Conservation (phyloP, 176 grass and related monocot genomes). For the Eleusine coracana region DNA sequence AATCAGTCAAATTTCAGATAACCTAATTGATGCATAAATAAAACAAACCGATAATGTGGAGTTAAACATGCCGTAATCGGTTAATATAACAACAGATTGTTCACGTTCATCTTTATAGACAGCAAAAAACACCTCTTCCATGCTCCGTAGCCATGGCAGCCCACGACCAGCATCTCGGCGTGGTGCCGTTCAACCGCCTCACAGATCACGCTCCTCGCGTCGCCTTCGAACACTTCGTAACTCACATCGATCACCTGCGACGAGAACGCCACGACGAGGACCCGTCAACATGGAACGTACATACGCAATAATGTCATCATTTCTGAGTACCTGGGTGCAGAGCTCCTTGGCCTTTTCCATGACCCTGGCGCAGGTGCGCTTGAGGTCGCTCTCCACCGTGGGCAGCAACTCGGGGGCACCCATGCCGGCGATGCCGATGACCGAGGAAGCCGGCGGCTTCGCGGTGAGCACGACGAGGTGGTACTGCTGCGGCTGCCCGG, state of each 20-base stretch:
- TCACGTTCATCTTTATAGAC: not conserved
- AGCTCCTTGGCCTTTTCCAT: constrained; percentile 73
- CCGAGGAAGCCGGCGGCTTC: constrained; percentile 57
- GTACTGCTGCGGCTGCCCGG: constrained; percentile 30
- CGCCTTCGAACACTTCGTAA: constrained; percentile 67
- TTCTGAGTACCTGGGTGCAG: constrained; percentile 40
- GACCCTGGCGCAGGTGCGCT: constrained; percentile 40
- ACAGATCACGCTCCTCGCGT: constrained; percentile 71
- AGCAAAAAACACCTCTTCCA: constrained; percentile 55
- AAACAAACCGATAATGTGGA: too few relatives aligned
- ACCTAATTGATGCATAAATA: too few relatives aligned
- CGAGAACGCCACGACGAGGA: too few relatives aligned
- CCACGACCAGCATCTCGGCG: constrained; percentile 71
- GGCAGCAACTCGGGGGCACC: constrained; percentile 60
- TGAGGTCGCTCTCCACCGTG: constrained; percentile 63
- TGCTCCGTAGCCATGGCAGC: constrained; percentile 78
- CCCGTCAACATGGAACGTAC: too few relatives aligned
- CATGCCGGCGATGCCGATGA: constrained; percentile 65
- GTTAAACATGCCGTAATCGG: too few relatives aligned
- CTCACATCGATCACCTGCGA: constrained; percentile 52
- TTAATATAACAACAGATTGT: not conserved
- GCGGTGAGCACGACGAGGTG: constrained; percentile 60
- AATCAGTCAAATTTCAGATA: not conserved
- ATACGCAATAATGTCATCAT: too few relatives aligned
- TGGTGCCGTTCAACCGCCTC: constrained; percentile 79